Base-by-base conservation (phyloP, 2,329 filamentous ascomycete species). In the Rutstroemia sp. region DNA sequence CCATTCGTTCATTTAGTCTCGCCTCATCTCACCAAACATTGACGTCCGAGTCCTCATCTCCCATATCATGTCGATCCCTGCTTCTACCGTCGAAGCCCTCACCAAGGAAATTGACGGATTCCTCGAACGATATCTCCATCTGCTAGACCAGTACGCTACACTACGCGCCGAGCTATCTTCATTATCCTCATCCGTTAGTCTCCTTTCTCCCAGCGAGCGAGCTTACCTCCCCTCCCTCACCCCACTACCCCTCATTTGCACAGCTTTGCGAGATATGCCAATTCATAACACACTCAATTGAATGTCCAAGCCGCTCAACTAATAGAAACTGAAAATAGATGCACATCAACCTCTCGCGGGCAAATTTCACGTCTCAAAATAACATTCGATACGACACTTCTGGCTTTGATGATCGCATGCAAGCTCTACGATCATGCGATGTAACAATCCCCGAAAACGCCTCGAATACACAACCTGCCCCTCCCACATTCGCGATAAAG, bases 331-430 rank as follows among this genome's bases (percentile, higher is more conserved):
- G 42, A 39, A 17, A 25, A 16, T 41, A 69, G 67, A 57, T 65
- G 46, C 58, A 63, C 42, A 63, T 64, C 30, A 51, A 64, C 48
- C 59, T 92, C 42, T 85, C 88, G n/a, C 80, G 87, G 57, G 88
- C 88, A 59, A 90, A 91, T 72, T 91, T 89, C 71, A 75, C 80
- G 27, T 82, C 81, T n/a, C 76, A 82, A 66, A 75, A 80, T 12
- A 80, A 84, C 34, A 69, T 82, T 59, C 76, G 82, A 44, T 91
- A 87, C 67, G 87, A 87, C 3, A 78, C 76, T 60, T 84, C 89
- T 64, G 79, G 81, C 66, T 92, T 88, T 67, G 87, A 92, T 69
- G 79, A 83, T 61, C 79, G 88, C 48, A 89, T 89, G 83, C 82
- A 83, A 67, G 85, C 86, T 3, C 71, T 70, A 21, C 72, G 79